A percentile compares a stretch with the other conserved stretches of the same genome.
Conservation (phyloP, 2,329 filamentous ascomycete species). For the Hypocreales sp. region DNA sequence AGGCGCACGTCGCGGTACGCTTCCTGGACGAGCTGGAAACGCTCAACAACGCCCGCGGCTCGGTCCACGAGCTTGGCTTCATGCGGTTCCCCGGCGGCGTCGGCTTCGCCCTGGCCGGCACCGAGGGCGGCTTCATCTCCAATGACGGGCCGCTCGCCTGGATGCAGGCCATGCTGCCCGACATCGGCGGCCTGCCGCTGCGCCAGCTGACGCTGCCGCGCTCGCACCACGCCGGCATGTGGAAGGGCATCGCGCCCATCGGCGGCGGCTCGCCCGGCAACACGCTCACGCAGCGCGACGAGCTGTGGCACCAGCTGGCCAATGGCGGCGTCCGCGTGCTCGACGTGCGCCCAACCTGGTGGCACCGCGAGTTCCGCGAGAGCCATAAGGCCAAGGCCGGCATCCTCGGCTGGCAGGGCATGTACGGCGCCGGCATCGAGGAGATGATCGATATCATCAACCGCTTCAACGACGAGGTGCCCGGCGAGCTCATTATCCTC, state of each 20-base stretch:
- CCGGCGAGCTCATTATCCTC: slow-evolving; percentile 18
- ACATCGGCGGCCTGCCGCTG: slow-evolving; percentile 12
- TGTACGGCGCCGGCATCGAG: slow-evolving; percentile 9
- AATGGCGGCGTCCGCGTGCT: slow-evolving; percentile 14
- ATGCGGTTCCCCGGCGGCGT: slow-evolving; percentile 6
- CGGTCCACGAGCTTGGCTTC: slow-evolving; percentile 7
- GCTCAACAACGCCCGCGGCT: slow-evolving; percentile 3
- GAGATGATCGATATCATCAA: slow-evolving; percentile 14
- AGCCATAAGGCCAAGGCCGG: slow-evolving; percentile 7
- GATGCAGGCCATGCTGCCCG: slow-evolving; percentile 13
- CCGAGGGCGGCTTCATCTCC: slow-evolving; percentile 14
- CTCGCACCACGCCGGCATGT: slow-evolving; percentile 16
- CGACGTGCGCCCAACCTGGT: slow-evolving; percentile 10
- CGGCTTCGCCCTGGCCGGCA: slow-evolving; percentile 14
- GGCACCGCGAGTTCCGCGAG: slow-evolving; percentile 5
- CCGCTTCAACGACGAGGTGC: slow-evolving; percentile 11
- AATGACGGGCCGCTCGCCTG: slow-evolving; percentile 10
- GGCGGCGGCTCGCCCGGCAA: slow-evolving; percentile 5
- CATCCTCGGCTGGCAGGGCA: slow-evolving; percentile 8
- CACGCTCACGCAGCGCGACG: slow-evolving; percentile 10
- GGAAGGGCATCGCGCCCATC: slow-evolving; percentile 1
- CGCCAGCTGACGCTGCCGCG: slow-evolving; percentile 15
- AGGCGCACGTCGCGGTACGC: slow-evolving; percentile 5
- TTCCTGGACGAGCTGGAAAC: slow-evolving; percentile 12
- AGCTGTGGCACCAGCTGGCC: slow-evolving; percentile 11